Evolutionary conservation across 2,329 filamentous ascomycete genomes (phyloP), one percentile per base, ranked within the genome.

Genomic region (Trichoderma oligosporum): DNA sequence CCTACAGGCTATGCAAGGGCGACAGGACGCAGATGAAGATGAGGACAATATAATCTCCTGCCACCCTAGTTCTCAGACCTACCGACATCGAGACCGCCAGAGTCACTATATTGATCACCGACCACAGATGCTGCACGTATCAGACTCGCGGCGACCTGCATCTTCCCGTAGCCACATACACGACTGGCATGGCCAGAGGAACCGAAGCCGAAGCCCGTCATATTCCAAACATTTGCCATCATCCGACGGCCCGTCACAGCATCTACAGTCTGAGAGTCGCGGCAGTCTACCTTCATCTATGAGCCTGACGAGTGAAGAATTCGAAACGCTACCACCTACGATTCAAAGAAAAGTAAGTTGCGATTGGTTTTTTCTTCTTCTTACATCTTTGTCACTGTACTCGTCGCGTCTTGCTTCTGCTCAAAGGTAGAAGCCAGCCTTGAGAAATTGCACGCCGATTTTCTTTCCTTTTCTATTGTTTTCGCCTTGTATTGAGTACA

Each of bases 301-400:
- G 46, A 61, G 60, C 20, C 71, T 74, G 61, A 74, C 73, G 1
- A 72, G 63, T 59, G 66, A 71, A 29, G 72, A 74, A 52, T 82
- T 81, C 59, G 77, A 82, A 61, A 74, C 76, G 38, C 70, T 83
- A 9, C 81, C 81, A 18, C 78, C 77, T 22, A 79, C 79, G 14
- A 74, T 84, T 53, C 75, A 79, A 65, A 75, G 81, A 69, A 84
- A 84, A 73, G 81, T 84, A 71, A 75, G 80, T 60, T 4, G 22
- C 29, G 12, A 22, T 24, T 42, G n/a, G n/a, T n/a, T n/a, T n/a
- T n/a, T n/a, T n/a, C n/a, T n/a, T 27, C 48, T 56, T 49, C 52
- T 51, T 59, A 39, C 25, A 61, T 60, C 58, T 48, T 44, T 46
- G 29, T 64, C 57, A 56, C 36, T 22, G 9, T n/a, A 31, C 12